A percentile compares a stretch with the other conserved stretches of the same genome.
Conservation (phyloP, 257 asterid species). For the Solanum infundibuliforme region DNA sequence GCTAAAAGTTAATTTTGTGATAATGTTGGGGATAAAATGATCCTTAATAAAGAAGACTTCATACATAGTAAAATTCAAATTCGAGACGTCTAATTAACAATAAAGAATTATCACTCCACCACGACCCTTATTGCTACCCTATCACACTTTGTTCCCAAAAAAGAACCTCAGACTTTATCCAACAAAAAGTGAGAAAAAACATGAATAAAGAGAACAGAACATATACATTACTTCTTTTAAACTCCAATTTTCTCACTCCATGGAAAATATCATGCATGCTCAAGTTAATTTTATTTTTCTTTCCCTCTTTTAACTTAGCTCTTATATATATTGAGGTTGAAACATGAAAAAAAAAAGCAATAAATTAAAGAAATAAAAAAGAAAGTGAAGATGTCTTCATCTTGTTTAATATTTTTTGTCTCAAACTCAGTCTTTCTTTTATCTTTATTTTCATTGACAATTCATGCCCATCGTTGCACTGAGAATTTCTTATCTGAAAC, state of each 20-base stretch:
- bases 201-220: background rate
- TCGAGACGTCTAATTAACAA: background rate
- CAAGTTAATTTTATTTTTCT: background rate
- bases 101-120: background rate
- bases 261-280: background rate
- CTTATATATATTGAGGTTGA: background rate
- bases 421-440: background rate
- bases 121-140: background rate
- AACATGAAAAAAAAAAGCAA: background rate
- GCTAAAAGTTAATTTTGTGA: background rate
- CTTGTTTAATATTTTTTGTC: background rate
- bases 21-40: background rate
- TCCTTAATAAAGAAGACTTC: background rate
- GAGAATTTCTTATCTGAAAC: constrained; percentile 9
- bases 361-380: background rate
- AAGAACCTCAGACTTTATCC: background rate
- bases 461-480: constrained; percentile 19
- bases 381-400: background rate
- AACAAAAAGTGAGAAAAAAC: background rate
- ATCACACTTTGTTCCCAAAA: background rate
- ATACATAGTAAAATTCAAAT: background rate
- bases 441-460: background rate
- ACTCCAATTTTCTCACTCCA: constrained; percentile 1
- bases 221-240: constrained; percentile 2
- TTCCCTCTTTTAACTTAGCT: background rate